These are phyloP conservation scores for Ustilago crameri DNA, from an alignment of 1,284 basidiomycete genomes.

Conservation along the genomic window DNA sequence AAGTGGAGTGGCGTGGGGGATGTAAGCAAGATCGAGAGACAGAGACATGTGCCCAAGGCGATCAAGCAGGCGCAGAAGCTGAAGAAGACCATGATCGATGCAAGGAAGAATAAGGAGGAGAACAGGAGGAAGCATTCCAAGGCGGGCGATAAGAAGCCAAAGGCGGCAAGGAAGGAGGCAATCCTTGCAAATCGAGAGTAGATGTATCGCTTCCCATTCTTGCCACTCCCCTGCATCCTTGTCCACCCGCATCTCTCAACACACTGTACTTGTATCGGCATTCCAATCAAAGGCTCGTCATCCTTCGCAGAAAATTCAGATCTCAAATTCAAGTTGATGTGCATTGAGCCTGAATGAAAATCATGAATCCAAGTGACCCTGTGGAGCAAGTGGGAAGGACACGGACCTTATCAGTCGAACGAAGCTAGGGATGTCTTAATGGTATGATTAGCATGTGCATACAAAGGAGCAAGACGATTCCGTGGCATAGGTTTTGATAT, in stretches of 20 bases:
- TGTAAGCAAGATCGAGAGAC: slow-evolving; percentile 83
- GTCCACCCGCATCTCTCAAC: slow-evolving; percentile 5
- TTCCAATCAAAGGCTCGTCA: neutral
- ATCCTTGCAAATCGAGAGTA: slow-evolving; percentile 47
- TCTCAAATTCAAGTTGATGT: neutral
- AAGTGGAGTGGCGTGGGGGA: slow-evolving; percentile 81
- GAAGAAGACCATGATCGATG: slow-evolving; percentile 92
- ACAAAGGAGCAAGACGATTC: too few relatives aligned
- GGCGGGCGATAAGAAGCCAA: slow-evolving; percentile 86
- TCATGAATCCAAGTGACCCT: neutral
- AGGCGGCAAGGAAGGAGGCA: slow-evolving; percentile 81
- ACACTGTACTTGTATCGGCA: slow-evolving; percentile 35
- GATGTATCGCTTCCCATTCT: neutral
- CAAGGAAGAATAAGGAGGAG: slow-evolving; percentile 90
- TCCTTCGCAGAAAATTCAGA: neutral
- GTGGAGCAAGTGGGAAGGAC: neutral
- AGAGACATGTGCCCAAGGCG: slow-evolving; percentile 86
- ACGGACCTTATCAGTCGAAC: too few relatives aligned
- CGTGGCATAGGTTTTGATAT: too few relatives aligned
- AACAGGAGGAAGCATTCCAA: slow-evolving; percentile 77
- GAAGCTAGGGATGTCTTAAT: too few relatives aligned
- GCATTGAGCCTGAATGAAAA: neutral
- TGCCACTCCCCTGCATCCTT: neutral
- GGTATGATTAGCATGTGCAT: slow-evolving; percentile 11
- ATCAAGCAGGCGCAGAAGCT: slow-evolving; percentile 88